Percentiles rank a stretch among this genome's conserved stretches.
phyloP scores from a whole-genome alignment of 257 asterid genomes.

The Lycium ferocissimum region DNA sequence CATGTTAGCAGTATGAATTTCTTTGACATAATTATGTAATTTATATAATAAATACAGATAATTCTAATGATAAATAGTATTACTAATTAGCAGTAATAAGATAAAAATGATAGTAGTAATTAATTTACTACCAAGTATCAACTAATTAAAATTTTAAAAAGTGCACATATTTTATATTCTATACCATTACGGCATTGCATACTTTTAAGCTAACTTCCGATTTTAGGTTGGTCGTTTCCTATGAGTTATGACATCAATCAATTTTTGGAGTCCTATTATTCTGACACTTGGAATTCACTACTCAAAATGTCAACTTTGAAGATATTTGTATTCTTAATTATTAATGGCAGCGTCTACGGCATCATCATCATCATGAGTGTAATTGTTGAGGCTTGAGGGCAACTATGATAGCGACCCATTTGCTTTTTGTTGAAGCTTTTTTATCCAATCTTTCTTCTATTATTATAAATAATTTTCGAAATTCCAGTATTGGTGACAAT shows the following conservation, averaged over 20 bases:
- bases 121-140: too few relatives aligned
- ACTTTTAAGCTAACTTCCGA: not conserved
- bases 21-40: too few relatives aligned
- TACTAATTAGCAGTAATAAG: not conserved
- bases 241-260: not conserved
- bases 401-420: not conserved
- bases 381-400: conserved; percentile 21
- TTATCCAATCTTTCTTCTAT: not conserved
- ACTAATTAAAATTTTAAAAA: too few relatives aligned
- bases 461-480: not conserved
- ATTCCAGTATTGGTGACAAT: not conserved
- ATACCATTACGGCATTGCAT: too few relatives aligned
- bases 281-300: not conserved
- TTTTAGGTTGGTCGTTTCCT: not conserved
- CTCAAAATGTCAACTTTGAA: conserved; percentile 20
- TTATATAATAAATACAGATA: too few relatives aligned
- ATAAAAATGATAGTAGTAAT: too few relatives aligned
- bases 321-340: not conserved
- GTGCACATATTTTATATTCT: not conserved
- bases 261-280: not conserved
- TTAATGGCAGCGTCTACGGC: not conserved
- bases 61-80: too few relatives aligned
- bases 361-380: not conserved
- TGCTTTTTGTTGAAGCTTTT: not conserved
- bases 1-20: too few relatives aligned